Base-by-base conservation (phyloP, 306 rosid species). In the Canavalia ensiformis region DNA sequence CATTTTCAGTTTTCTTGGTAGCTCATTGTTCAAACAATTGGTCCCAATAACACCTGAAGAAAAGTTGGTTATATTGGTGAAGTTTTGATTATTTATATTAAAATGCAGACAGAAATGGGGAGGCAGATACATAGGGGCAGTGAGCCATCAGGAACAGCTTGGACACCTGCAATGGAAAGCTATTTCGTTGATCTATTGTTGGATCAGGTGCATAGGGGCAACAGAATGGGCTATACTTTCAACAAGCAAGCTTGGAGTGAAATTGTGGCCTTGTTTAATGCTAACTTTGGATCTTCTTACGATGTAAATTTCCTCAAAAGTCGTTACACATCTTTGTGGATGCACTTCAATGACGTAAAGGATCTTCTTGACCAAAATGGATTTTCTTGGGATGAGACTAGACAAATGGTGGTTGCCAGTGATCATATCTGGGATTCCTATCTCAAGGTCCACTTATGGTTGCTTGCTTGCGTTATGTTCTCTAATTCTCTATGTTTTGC, bases 191-290 rank as follows among this genome's bases (percentile, higher is more conserved):
- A 84, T 72, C 77, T 89, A 29, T 78, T 87, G 88, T 73, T 89
- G 72, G 88, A 87, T 87, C 87, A 89, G 70, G 93, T 81, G 82
- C 88, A 81, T 56, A 87, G 72, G 80, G 90, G 89, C 55, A 89
- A 87, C 33, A 89, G 89, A 68, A 84, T 87, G 87, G 89, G 93
- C 76, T 84, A 76, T 46, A 89, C 88, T 35, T 89, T 87, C 84
- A 89, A 83, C 65, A 87, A 85, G 79, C 83, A 89, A 81, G 88
- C 89, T 76, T 89, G 92, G 92, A 89, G 80, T 79, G 88, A 89
- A 60, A 85, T 89, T 85, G 51, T 85, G 84, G 45, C 70, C 49
- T 78, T 85, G 90, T 85, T 89, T 63, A 87, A 85, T 64, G 79
- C 84, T 50, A 78, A 79, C 6, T 87, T 89, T 68, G 85, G 90